phyloP scores from a whole-genome alignment of 2,329 filamentous ascomycete genomes.

The Escovopsis sp. region DNA sequence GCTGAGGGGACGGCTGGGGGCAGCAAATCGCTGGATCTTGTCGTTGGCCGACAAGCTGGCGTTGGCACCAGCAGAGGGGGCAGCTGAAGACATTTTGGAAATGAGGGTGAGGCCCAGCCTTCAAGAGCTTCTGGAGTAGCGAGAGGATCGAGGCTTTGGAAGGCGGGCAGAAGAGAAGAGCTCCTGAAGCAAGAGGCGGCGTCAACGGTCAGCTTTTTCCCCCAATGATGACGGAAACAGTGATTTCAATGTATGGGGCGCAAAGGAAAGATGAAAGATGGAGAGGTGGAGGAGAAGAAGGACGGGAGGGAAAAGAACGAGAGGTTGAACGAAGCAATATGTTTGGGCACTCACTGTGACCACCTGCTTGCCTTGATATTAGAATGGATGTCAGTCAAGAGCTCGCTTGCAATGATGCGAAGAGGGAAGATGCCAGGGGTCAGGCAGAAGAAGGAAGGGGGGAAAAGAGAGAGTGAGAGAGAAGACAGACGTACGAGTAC shows the following conservation, averaged over 20 bases:
- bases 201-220: neutral
- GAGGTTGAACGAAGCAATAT: neutral
- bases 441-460: neutral
- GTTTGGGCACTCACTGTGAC: too few relatives aligned
- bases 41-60: conserved; percentile 70
- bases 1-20: conserved; percentile 83
- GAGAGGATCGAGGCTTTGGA: conserved; percentile 5
- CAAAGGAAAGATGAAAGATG: conserved; percentile 3
- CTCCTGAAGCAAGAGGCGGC: neutral
- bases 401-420: neutral
- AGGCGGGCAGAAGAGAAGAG: conserved; percentile 4
- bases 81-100: conserved; percentile 35
- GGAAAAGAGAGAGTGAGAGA: conserved; percentile 1
- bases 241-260: too few relatives aligned
- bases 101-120: conserved; percentile 5
- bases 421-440: conserved; percentile 2
- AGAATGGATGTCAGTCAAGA: neutral
- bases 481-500: neutral
- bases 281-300: conserved; percentile 2
- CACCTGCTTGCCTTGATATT: too few relatives aligned
- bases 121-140: conserved; percentile 14
- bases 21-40: conserved; percentile 93
- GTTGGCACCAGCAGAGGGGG: conserved; percentile 34
- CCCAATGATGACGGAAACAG: too few relatives aligned
- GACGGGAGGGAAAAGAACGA: conserved; percentile 1